Percentiles rank a stretch among this genome's conserved stretches.
Conservation (phyloP, 1,284 basidiomycete species). For the Marasmius oreades region DNA sequence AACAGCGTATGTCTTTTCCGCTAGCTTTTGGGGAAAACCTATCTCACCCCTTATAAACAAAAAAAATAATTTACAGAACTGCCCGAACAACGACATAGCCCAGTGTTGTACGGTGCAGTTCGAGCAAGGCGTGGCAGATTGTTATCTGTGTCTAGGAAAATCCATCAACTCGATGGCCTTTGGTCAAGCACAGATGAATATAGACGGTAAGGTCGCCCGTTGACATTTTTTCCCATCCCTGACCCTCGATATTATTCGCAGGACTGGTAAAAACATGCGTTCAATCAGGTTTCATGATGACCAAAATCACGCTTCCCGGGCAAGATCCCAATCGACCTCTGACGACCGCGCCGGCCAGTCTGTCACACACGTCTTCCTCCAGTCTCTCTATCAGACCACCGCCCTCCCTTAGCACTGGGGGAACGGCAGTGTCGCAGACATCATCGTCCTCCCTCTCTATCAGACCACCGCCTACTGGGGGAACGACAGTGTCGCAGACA, state of each 20-base stretch:
- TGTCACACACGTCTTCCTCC: not conserved
- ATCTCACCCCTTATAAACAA: not conserved
- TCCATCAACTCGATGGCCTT: not conserved
- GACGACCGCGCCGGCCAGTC: conserved; percentile 14
- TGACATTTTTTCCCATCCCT: not conserved
- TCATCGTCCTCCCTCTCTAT: too few relatives aligned
- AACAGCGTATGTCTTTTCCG: not conserved
- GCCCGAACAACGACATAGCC: not conserved
- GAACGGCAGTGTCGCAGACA: too few relatives aligned
- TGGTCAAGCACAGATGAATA: not conserved
- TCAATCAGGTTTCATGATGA: conserved; percentile 27
- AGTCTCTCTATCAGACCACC: not conserved
- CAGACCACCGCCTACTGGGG: too few relatives aligned
- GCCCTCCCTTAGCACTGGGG: not conserved
- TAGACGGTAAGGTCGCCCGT: not conserved
- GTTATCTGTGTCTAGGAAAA: not conserved
- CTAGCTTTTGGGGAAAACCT: too few relatives aligned
- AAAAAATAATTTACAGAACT: not conserved
- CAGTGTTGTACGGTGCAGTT: not conserved
- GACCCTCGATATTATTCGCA: conserved; percentile 10
- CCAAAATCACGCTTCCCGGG: conserved; percentile 36
- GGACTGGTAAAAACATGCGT: conserved; percentile 29
- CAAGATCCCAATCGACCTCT: conserved; percentile 31
- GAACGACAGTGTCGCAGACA: too few relatives aligned
- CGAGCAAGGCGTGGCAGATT: not conserved